These are phyloP conservation scores for Fusarium oxysporum DNA, from an alignment of 2,329 filamentous ascomycete genomes.

Conservation along the genomic window DNA sequence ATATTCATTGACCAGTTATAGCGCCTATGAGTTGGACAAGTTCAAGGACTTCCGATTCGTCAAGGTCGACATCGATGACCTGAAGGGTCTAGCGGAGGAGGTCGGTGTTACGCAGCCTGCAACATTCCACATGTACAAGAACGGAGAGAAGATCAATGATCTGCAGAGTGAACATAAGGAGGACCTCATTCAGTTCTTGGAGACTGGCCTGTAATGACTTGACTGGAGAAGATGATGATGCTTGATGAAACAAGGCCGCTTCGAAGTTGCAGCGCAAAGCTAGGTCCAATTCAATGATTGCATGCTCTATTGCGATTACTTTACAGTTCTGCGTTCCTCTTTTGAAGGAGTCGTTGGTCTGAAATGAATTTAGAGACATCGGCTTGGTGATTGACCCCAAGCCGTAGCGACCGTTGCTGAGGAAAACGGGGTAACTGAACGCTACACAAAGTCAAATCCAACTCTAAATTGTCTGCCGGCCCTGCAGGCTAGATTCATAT, in stretches of 20 bases:
- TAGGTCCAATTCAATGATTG: fast-evolving
- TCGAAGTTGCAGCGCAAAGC: fast-evolving
- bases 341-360: fast-evolving
- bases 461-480: neutral
- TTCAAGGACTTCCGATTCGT: slow-evolving; percentile 35
- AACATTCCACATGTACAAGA: slow-evolving; percentile 29
- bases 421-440: neutral
- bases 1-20: neutral
- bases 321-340: fast-evolving
- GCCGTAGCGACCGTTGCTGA: neutral
- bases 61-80: slow-evolving; percentile 31
- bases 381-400: neutral
- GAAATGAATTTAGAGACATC: neutral
- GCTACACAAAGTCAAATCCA: neutral
- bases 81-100: slow-evolving; percentile 15
- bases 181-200: slow-evolving; percentile 19
- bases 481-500: fast-evolving
- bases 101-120: slow-evolving; percentile 13
- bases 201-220: slow-evolving; percentile 6
- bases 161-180: slow-evolving; percentile 17
- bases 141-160: slow-evolving; percentile 22
- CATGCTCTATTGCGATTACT: fast-evolving
- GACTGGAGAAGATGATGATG: too few species aligned
- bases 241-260: neutral
- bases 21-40: slow-evolving; percentile 26